These are phyloP conservation scores for Candida takata DNA, from an alignment of 805 yeast species.

Conservation along the genomic window DNA sequence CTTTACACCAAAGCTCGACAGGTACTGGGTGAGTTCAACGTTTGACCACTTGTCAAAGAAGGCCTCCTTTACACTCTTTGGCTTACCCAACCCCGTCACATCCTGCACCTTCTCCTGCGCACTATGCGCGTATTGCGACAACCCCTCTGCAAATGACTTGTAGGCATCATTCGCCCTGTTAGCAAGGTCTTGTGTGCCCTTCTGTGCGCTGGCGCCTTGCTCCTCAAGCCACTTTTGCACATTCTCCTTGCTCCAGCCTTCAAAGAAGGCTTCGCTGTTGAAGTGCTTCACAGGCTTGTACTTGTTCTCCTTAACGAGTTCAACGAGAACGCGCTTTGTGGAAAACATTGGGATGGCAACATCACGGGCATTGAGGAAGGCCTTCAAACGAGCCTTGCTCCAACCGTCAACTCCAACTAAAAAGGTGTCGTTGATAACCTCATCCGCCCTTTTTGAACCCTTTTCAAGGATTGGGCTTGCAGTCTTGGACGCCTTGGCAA, in stretches of 20 bases:
- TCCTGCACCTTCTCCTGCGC: slow-evolving; percentile 13
- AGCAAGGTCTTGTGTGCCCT: slow-evolving; percentile 17
- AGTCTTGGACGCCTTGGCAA: slow-evolving; percentile 22
- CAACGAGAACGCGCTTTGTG: slow-evolving; percentile 32
- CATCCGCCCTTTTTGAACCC: slow-evolving; percentile 25
- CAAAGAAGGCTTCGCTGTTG: slow-evolving; percentile 27
- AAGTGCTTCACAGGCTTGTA: slow-evolving; percentile 28
- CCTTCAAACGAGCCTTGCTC: slow-evolving; percentile 38
- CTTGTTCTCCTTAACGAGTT: slow-evolving; percentile 33
- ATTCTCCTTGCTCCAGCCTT: slow-evolving; percentile 33
- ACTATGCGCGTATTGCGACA: slow-evolving; percentile 10
- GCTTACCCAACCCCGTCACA: slow-evolving; percentile 6
- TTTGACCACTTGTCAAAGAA: slow-evolving; percentile 36
- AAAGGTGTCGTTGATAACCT: slow-evolving; percentile 38
- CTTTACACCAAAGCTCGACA: slow-evolving; percentile 36
- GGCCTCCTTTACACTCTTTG: slow-evolving; percentile 12
- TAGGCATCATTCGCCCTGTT: slow-evolving; percentile 21
- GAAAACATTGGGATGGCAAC: slow-evolving; percentile 33
- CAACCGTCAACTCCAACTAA: slow-evolving; percentile 38
- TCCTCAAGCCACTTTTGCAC: slow-evolving; percentile 34
- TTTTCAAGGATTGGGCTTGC: slow-evolving; percentile 32
- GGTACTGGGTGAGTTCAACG: slow-evolving; percentile 35
- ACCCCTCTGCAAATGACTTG: slow-evolving; percentile 10
- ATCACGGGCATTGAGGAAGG: slow-evolving; percentile 35
- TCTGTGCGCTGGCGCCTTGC: slow-evolving; percentile 22